phyloP scores from a whole-genome alignment of 1,139 yeast species.

The Yamadazyma atlantica region DNA sequence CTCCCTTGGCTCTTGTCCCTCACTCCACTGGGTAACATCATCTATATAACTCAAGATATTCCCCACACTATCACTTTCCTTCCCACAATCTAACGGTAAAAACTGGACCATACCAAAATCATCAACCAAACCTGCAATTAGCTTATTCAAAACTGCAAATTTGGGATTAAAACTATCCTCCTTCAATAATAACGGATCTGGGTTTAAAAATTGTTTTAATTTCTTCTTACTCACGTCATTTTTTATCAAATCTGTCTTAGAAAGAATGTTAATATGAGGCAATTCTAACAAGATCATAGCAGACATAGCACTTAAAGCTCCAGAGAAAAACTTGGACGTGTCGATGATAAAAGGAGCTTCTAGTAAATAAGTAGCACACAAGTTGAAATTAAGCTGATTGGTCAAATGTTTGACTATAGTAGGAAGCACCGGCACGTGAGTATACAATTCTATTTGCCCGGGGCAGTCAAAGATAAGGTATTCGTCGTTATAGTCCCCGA shows the following conservation, averaged over 20 bases:
- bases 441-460: conserved; percentile 94
- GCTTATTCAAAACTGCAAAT: conserved; percentile 68
- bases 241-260: conserved; percentile 82
- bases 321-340: conserved; percentile 87
- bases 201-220: conserved; percentile 81
- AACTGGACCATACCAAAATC: conserved; percentile 99
- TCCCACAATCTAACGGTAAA: conserved; percentile 81
- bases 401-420: conserved; percentile 81
- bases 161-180: conserved; percentile 59
- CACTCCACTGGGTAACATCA: conserved; percentile 98
- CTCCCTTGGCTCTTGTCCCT: conserved; percentile 93
- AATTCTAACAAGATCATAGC: conserved; percentile 94
- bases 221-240: conserved; percentile 72
- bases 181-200: conserved; percentile 72
- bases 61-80: conserved; percentile 72
- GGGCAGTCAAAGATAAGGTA: conserved; percentile 96
- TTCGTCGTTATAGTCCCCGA: conserved; percentile 92
- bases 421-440: conserved; percentile 93
- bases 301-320: conserved; percentile 95
- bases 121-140: conserved; percentile 87
- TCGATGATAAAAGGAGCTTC: conserved; percentile 96
- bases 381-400: conserved; percentile 72
- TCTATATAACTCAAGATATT: conserved; percentile 90
- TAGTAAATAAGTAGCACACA: conserved; percentile 88
- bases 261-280: conserved; percentile 88